Evolutionary conservation across 495 filamentous ascomycete species (phyloP).

Genomic region (Penicillium verhagenii): DNA sequence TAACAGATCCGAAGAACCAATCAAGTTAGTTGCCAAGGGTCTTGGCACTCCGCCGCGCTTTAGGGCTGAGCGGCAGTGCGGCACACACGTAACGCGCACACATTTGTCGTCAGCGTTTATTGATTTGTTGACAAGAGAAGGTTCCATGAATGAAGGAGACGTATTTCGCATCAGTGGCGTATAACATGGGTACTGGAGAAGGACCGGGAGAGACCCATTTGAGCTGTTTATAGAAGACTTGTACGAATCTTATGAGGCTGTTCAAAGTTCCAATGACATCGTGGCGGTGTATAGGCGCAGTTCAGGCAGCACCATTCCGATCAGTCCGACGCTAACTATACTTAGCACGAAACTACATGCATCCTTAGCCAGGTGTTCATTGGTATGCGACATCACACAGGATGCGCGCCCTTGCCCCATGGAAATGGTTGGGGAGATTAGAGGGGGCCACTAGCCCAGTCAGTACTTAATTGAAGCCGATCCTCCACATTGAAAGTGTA

Average conservation of each 20-base stretch:
- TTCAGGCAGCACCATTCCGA: conserved; percentile 26
- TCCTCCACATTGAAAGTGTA: conserved; percentile 20
- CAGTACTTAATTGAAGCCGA: conserved; percentile 11
- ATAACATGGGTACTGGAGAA: background rate
- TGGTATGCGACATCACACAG: background rate
- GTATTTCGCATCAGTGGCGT: background rate
- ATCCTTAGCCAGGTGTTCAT: background rate
- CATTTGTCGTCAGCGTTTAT: background rate
- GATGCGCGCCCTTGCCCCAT: background rate
- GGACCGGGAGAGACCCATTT: too few relatives aligned
- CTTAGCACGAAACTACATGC: conserved; percentile 9
- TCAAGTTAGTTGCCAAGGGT: conserved; percentile 16
- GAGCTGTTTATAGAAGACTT: background rate
- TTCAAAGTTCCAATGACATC: background rate
- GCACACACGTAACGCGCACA: too few relatives aligned
- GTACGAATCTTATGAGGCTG: conserved; percentile 1
- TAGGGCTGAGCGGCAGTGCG: conserved; percentile 13
- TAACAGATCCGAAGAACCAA: conserved; percentile 13
- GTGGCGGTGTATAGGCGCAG: conserved; percentile 17
- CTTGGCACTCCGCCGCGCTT: conserved; percentile 19
- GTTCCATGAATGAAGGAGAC: too few relatives aligned
- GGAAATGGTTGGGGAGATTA: background rate
- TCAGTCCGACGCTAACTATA: conserved; percentile 19
- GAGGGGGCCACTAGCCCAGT: conserved; percentile 7
- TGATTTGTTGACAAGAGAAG: too few relatives aligned